A percentile compares a stretch with the other conserved stretches of the same genome.
Evolutionary conservation across 2,329 filamentous ascomycete species (phyloP).

Genomic region (Hypoxylon sp.): DNA sequence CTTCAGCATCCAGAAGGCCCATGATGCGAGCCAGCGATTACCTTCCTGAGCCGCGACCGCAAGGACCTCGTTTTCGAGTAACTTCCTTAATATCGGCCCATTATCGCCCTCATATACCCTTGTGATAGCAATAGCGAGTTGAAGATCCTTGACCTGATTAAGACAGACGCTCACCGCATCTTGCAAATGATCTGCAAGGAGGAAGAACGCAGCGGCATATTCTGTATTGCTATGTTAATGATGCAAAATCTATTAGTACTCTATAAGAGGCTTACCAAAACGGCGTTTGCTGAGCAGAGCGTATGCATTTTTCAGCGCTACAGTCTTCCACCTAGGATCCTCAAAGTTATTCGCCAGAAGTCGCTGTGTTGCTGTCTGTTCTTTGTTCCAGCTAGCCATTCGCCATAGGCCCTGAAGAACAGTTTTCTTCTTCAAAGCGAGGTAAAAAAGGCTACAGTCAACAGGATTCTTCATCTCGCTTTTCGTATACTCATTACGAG

Average conservation of each 20-base stretch:
- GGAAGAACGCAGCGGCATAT: slow-evolving; percentile 96
- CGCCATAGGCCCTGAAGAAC: slow-evolving; percentile 94
- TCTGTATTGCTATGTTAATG: slow-evolving; percentile 70
- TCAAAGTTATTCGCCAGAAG: slow-evolving; percentile 92
- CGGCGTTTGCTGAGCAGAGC: slow-evolving; percentile 90
- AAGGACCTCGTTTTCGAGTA: slow-evolving; percentile 86
- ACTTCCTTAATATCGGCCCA: slow-evolving; percentile 77
- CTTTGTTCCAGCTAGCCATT: slow-evolving; percentile 90
- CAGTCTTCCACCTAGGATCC: slow-evolving; percentile 87
- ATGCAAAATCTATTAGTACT: neutral
- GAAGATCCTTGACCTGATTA: slow-evolving; percentile 88
- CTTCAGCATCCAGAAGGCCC: slow-evolving; percentile 94
- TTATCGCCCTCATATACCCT: slow-evolving; percentile 90
- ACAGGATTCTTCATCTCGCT: slow-evolving; percentile 89
- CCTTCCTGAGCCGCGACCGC: slow-evolving; percentile 83
- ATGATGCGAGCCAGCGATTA: slow-evolving; percentile 94
- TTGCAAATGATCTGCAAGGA: slow-evolving; percentile 86
- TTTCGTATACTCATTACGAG: slow-evolving; percentile 92
- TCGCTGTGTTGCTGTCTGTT: slow-evolving; percentile 84
- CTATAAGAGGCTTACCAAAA: slow-evolving; percentile 73
- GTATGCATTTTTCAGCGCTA: slow-evolving; percentile 96
- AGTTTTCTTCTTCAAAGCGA: slow-evolving; percentile 91
- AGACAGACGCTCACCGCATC: slow-evolving; percentile 90
- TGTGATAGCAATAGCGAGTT: slow-evolving; percentile 89
- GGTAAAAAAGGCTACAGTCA: slow-evolving; percentile 91